Conservation (phyloP, 345 rosid genomes). For the Euphorbia tirucalli region DNA sequence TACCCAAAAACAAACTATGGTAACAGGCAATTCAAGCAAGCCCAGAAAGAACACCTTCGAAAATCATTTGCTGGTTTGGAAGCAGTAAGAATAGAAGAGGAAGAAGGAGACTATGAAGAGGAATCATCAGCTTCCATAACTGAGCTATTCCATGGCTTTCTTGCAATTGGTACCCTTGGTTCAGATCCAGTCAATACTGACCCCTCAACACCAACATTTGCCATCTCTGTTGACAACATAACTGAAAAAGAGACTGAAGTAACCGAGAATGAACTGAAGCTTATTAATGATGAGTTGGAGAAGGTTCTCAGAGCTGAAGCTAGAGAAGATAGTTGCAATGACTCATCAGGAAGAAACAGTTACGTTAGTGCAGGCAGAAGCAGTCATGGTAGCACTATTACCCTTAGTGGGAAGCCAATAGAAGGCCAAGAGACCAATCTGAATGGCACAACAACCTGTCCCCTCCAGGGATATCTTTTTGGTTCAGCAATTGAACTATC, state of each 20-base stretch:
- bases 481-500: constrained; percentile 67
- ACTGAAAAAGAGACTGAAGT: constrained; percentile 65
- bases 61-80: constrained; percentile 53
- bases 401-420: constrained; percentile 60
- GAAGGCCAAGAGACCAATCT: constrained; percentile 51
- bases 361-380: constrained; percentile 70
- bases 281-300: constrained; percentile 69
- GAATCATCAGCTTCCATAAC: constrained; percentile 46
- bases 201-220: constrained; percentile 70
- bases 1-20: constrained; percentile 44
- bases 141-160: constrained; percentile 75
- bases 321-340: constrained; percentile 52
- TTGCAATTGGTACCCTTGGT: constrained; percentile 77
- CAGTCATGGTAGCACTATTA: constrained; percentile 71
- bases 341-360: constrained; percentile 67
- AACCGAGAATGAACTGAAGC: constrained; percentile 67
- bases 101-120: constrained; percentile 38
- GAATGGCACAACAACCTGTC: constrained; percentile 52
- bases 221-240: constrained; percentile 56
- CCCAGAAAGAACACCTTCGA: constrained; percentile 40
- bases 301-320: constrained; percentile 65
- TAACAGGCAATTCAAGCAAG: constrained; percentile 38
- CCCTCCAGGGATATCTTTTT: constrained; percentile 72
- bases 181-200: constrained; percentile 41
- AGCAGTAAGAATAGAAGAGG: constrained; percentile 43